Percentiles rank a stretch among this genome's conserved stretches.
Conservation (phyloP, 2,329 filamentous ascomycete species). For the Pseudovirgaria hyperparasitica region DNA sequence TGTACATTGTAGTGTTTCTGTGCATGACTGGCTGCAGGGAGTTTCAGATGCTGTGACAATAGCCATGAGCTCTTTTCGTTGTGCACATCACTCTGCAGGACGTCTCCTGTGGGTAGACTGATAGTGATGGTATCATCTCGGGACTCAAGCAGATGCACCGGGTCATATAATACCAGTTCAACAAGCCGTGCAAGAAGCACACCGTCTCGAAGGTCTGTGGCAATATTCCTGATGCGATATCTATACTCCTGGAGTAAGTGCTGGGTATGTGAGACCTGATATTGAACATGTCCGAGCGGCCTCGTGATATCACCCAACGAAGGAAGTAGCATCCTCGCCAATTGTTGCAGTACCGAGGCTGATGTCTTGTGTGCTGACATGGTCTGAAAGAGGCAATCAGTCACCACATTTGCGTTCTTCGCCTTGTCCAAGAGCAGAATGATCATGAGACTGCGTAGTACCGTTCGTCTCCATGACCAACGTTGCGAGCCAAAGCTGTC, state of each 20-base stretch:
- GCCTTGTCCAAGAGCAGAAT: slow-evolving; percentile 45
- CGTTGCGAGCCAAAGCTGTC: slow-evolving; percentile 29
- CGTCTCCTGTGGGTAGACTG: slow-evolving; percentile 31
- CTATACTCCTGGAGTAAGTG: slow-evolving; percentile 45
- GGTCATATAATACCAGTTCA: slow-evolving; percentile 41
- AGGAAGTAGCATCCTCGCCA: slow-evolving; percentile 43
- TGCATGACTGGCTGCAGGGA: slow-evolving; percentile 40
- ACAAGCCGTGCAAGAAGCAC: slow-evolving; percentile 46
- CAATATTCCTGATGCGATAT: slow-evolving; percentile 47
- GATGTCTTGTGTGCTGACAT: slow-evolving; percentile 45
- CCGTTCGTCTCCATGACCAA: slow-evolving; percentile 42
- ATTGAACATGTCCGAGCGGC: slow-evolving; percentile 43
- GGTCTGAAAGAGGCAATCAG: slow-evolving; percentile 37
- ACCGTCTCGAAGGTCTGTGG: slow-evolving; percentile 49
- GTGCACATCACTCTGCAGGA: slow-evolving; percentile 24
- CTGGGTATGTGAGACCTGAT: slow-evolving; percentile 41
- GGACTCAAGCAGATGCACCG: slow-evolving; percentile 15
- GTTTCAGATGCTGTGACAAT: slow-evolving; percentile 45
- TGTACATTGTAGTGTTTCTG: slow-evolving; percentile 49
- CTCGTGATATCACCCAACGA: slow-evolving; percentile 45
- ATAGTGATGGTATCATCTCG: slow-evolving; percentile 31
- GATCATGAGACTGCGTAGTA: slow-evolving; percentile 47
- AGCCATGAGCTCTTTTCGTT: slow-evolving; percentile 28
- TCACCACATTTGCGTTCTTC: slow-evolving; percentile 26
- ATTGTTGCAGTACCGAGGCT: slow-evolving; percentile 35